phyloP scores from a whole-genome alignment of 2,329 filamentous ascomycete genomes.

The Penicillium sp. region DNA sequence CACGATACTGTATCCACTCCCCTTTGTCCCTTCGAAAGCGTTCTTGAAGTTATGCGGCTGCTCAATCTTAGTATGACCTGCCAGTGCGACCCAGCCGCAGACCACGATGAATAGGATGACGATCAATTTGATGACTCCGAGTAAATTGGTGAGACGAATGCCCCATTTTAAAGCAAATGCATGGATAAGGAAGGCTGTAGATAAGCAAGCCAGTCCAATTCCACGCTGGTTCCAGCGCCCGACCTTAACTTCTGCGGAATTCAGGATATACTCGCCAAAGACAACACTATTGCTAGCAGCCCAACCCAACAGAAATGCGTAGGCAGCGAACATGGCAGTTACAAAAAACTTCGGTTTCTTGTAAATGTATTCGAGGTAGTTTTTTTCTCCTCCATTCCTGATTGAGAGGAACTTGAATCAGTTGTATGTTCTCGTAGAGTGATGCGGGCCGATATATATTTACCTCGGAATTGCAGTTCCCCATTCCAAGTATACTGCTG shows the following conservation, averaged over 20 bases:
- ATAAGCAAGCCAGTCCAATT: conserved; percentile 54
- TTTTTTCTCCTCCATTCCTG: conserved; percentile 57
- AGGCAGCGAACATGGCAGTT: conserved; percentile 59
- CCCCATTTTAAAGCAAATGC: conserved; percentile 53
- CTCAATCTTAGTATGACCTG: conserved; percentile 42
- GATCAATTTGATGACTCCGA: conserved; percentile 56
- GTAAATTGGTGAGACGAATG: conserved; percentile 53
- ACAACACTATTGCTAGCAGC: conserved; percentile 58
- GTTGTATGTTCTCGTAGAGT: not conserved
- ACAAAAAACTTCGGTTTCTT: conserved; percentile 56
- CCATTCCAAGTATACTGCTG: conserved; percentile 53
- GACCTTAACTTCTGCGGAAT: conserved; percentile 47
- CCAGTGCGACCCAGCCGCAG: conserved; percentile 45
- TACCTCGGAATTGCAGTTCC: conserved; percentile 54
- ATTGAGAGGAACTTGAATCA: conserved; percentile 16
- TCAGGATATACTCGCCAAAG: conserved; percentile 57
- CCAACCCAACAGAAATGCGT: conserved; percentile 57
- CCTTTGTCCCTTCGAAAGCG: conserved; percentile 44
- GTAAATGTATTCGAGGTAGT: conserved; percentile 60
- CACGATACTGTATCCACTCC: conserved; percentile 54
- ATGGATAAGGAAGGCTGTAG: conserved; percentile 54
- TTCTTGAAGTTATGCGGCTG: conserved; percentile 43
- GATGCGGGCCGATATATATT: not conserved
- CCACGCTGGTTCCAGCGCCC: conserved; percentile 56
- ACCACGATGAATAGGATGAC: conserved; percentile 55